Evolutionary conservation across 176 grass and related monocot species (phyloP), one percentile per base, ranked within the genome.

Genomic region (Musa schizocarpa): DNA sequence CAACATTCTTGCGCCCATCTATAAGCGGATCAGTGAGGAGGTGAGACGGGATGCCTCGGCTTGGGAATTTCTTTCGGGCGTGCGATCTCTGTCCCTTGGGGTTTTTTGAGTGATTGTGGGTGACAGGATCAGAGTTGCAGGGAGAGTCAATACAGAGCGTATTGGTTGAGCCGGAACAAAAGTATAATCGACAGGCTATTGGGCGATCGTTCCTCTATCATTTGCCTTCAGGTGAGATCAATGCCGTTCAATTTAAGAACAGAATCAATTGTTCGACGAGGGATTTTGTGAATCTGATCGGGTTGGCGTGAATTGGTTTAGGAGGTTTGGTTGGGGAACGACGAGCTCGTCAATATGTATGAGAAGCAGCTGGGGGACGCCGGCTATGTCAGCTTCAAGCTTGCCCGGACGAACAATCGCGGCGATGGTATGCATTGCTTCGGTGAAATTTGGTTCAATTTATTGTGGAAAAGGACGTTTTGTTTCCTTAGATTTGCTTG

Each of bases 251-350:
- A 50, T 64, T 63, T 76, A 75, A n/a, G 57, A 61, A 17, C 57
- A 61, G 17, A n/a, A 12, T 79, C 57, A 65, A 77, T 43, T 71
- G 58, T 61, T 43, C 22, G 12, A 70, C 54, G 27, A 17, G 64
- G 7, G 52, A 9, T 13, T 22, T n/a, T 13, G 12, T 73, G 21
- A 54, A 27, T 55, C 24, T 57, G 52, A 56, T 57, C n/a, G 22
- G 9, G 5, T 74, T 53, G 13, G 52, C 53, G 5, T 74, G 29
- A 50, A 69, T 57, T 79, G 52, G 11, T 48, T 76, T 76, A 96
- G 92, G 92, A 96, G 83, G 84, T 96, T 10, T 96, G 92, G 92
- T 52, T 96, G 75, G 89, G 89, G 66, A 96, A 88, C 65, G 89
- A 96, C 55, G 89, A 96, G 65, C 83, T 96, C 9, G 89, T 92